Evolutionary conservation across 805 yeast species (phyloP).

Genomic region (Wickerhamomyces chaumierensis): DNA sequence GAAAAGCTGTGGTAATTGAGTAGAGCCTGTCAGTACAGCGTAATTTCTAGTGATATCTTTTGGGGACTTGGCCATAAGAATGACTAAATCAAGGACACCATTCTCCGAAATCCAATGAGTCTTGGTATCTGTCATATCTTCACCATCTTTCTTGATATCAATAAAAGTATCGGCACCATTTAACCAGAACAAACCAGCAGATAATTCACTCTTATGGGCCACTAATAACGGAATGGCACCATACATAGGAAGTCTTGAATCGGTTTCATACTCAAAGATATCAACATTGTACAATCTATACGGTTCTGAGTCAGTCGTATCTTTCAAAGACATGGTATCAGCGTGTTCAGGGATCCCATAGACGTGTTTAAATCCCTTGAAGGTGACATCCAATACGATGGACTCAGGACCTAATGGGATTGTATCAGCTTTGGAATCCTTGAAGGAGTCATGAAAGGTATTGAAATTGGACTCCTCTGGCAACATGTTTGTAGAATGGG

Average conservation of each 20-base stretch:
- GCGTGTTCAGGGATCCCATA: constrained; percentile 99
- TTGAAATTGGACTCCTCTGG: constrained; percentile 56
- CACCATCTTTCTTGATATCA: constrained; percentile 41
- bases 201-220: constrained; percentile 43
- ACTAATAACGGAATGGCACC: constrained; percentile 88
- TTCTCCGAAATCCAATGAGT: constrained; percentile 94
- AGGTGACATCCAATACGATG: constrained; percentile 65
- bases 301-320: constrained; percentile 56
- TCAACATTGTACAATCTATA: constrained; percentile 89
- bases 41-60: constrained; percentile 46
- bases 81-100: constrained; percentile 68
- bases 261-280: constrained; percentile 83
- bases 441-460: constrained; percentile 61
- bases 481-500: constrained; percentile 29
- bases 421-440: constrained; percentile 53
- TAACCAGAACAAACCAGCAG: constrained; percentile 83
- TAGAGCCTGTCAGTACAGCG: constrained; percentile 61
- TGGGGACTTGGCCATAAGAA: constrained; percentile 53
- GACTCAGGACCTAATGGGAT: constrained; percentile 85
- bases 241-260: constrained; percentile 83
- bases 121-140: constrained; percentile 18
- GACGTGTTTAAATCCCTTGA: constrained; percentile 48
- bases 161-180: constrained; percentile 90
- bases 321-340: constrained; percentile 61
- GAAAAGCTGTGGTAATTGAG: constrained; percentile 64